Conservation (phyloP, 2,329 filamentous ascomycete species). For the Talaromyces sp. region DNA sequence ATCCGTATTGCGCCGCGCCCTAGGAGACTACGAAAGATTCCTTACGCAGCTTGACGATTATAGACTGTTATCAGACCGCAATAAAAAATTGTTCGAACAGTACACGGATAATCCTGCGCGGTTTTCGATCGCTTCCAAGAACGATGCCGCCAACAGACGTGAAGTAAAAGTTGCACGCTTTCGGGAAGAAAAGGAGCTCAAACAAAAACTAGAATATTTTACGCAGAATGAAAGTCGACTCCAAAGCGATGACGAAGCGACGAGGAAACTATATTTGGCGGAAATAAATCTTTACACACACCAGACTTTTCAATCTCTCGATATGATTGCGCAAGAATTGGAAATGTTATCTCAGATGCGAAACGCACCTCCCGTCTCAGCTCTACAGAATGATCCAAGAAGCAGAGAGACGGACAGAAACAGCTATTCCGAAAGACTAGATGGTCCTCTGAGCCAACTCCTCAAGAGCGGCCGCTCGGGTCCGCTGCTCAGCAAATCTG, state of each 20-base stretch:
- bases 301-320: constrained; percentile 80
- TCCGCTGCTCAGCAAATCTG: constrained; percentile 71
- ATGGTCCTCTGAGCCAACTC: constrained; percentile 57
- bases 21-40: constrained; percentile 73
- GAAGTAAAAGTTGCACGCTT: constrained; percentile 84
- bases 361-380: constrained; percentile 43
- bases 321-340: constrained; percentile 78
- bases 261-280: constrained; percentile 73
- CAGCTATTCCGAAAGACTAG: constrained; percentile 70
- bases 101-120: constrained; percentile 69
- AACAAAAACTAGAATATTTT: constrained; percentile 72
- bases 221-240: constrained; percentile 57
- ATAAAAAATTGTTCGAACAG: constrained; percentile 66
- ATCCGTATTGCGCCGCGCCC: constrained; percentile 58
- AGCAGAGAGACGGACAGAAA: constrained; percentile 50
- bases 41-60: constrained; percentile 75
- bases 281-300: constrained; percentile 71
- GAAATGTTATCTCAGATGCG: constrained; percentile 74
- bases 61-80: constrained; percentile 61
- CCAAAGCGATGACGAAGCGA: constrained; percentile 78
- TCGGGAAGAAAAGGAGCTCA: constrained; percentile 79
- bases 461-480: constrained; percentile 52
- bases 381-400: constrained; percentile 36
- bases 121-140: constrained; percentile 68
- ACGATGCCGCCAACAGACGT: constrained; percentile 65